Evolutionary conservation across 768 basidiomycete species (phyloP), one percentile per base, ranked within the genome.

Genomic region (Lactifluus subvellereus): DNA sequence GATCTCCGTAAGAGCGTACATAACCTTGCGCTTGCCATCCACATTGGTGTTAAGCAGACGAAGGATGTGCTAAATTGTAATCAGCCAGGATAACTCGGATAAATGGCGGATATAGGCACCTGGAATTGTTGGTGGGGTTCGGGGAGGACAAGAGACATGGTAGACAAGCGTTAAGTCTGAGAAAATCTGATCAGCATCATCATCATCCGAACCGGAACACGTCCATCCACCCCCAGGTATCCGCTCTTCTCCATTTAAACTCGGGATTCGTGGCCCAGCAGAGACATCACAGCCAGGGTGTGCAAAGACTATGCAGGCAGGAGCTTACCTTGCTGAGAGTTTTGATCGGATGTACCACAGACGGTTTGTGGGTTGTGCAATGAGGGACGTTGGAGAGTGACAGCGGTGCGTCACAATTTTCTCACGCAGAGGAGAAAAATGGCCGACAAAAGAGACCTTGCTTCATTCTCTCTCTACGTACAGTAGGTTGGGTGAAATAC

Each of bases 41-140:
- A 99, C 97, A 81, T 98, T 98, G 76, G 97, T 98, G 84, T 98
- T 98, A 71, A 97, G 82, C 50, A 99, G 86, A 89, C 97, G 97
- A 65, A 99, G 80, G 77, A 99, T 99, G 86, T 98, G 97, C 93
- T 98, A 72, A 45, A 71, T 38, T 54, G 43, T 45, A 20, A 56
- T 56, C 35, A 60, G 63, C 42, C 18, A 50, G 22, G 33, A 51
- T 33, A 45, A 16, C 37, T 4, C 14, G 51, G 8, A 8, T 13
- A 18, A 18, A 27, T 50, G 20, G 10, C 22, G 18, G 37, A 32
- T 14, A 47, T 27, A 72, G 79, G 66, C 67, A 91, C 93, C 82
- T 94, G 94, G 80, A 96, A 96, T 80, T 95, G 94, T 73, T 91
- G 87, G 74, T 98, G 93, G 66, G 91, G 75, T 79, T 98, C 96